Base-by-base conservation (phyloP, 225 moss, liverwort and hornwort species). In the Asterella californica region DNA sequence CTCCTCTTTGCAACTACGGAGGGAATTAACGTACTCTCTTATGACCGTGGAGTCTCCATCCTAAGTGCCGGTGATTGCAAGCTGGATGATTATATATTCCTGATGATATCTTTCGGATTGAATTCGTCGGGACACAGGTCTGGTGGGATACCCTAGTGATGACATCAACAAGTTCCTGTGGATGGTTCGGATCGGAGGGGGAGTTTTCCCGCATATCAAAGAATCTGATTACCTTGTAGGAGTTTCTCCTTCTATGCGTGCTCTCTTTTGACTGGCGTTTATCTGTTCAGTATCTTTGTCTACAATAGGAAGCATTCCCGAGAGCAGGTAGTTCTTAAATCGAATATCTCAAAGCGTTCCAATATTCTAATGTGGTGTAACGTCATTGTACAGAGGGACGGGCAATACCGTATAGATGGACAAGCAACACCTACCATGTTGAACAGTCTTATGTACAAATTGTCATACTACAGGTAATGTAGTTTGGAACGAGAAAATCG, bases 151-250 rank as follows among this genome's bases (percentile, higher is more conserved):
- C 87, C 93, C 99, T 14, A 99, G 99, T 80, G 99, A 99, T 81
- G 99, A 99, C 72, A 99, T 99, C 77, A 99, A 99, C 86, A 99
- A 99, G 82, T 99, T 99, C 48, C 90, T 99, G 46, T 99, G 99
- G 99, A 99, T 99, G 99, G 99, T 99, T 53, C 92, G 99, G 60
- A 99, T 99, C 46, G 99, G 99, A 73, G 99, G 99, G 67, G 99
- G 99, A 79, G 99, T 99, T 29, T 99, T 99, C 45, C 93, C 95
- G 30, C 93, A 99, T 83, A 99, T 99, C 53, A 99, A 91, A 82
- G 99, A 99, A 83, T 91, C 99, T 27, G 99, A 99, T 79, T 99
- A 99, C 82, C 90, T 99, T 80, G 97, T 99, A 84, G 86, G 94
- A 38, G 33, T 60, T 60, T 53, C 33, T 33, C 34, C 15, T 27